Evolutionary conservation across 805 yeast species (phyloP), one percentile per base, ranked within the genome.

Genomic region (Metschnikowia baotianmanensis): DNA sequence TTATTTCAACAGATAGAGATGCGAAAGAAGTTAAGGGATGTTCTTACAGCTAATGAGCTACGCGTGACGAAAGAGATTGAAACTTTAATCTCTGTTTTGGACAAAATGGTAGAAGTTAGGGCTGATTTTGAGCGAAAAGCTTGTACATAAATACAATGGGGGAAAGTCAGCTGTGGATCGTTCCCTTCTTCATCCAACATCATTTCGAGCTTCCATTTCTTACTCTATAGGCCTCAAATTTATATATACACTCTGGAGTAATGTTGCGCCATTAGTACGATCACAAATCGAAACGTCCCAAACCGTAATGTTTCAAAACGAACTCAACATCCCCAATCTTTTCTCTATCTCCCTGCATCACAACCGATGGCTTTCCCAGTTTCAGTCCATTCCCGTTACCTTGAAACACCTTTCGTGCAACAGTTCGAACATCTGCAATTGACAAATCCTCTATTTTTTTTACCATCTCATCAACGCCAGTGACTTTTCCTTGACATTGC

Each of bases 321-420:
- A 65, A 75, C 18, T 77, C 77, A 15, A 91, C 81, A 59, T 93
- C 96, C 10, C 97, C 97, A 62, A 90, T 88, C 10, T 78, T 66
- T 31, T 81, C 89, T 55, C 95, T 76, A 38, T 84, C 80, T 40
- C 98, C 98, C 69, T 88, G 95, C 71, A 88, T 78, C 6, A 89
- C 93, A 22, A 89, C 71, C 1, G 96, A 85, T n/a, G 97, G 93
- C 45, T 68, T 71, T 2, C 86, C 83, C 7, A 76, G 63, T 18
- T 58, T 55, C 5, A 36, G 31, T 12, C 82, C 80, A 40, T 56
- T 57, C 2, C 73, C 65, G 19, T 78, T 72, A 5, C 91, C 86
- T 0, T 89, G 83, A 30, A 91, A 69, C 1, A 93, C 80, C 45
- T 81, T 75, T 52, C 75, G 75, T 2, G 96, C 95, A 1, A 87